phyloP scores from a whole-genome alignment of 2,329 filamentous ascomycete genomes.

The Diaporthe caulivora region DNA sequence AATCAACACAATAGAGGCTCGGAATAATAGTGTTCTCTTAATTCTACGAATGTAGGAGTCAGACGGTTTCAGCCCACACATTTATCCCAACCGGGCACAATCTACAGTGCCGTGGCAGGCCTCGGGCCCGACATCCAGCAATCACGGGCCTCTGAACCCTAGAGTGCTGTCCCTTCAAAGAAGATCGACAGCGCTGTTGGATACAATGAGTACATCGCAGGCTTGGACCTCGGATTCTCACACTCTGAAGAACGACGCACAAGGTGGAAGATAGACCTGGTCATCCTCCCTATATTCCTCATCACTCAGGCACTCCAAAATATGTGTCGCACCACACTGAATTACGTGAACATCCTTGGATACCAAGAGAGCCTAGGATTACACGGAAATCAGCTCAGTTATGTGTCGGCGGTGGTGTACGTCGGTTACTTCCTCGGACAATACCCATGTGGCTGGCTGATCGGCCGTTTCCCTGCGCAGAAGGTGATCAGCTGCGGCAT shows the following conservation, averaged over 20 bases:
- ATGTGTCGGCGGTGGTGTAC: slow-evolving; percentile 47
- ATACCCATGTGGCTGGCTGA: slow-evolving; percentile 54
- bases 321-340: slow-evolving; percentile 48
- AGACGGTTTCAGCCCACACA: too few species aligned
- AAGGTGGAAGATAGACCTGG: slow-evolving; percentile 48
- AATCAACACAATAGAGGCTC: too few species aligned
- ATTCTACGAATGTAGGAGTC: too few species aligned
- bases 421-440: slow-evolving; percentile 56
- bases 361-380: slow-evolving; percentile 50
- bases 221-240: background rate
- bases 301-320: slow-evolving; percentile 49
- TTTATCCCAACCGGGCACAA: background rate
- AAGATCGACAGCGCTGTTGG: background rate
- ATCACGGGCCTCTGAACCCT: background rate
- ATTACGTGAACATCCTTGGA: slow-evolving; percentile 51
- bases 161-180: background rate
- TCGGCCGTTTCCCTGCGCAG: slow-evolving; percentile 53
- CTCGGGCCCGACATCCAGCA: background rate
- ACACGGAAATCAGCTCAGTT: slow-evolving; percentile 48
- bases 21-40: too few species aligned
- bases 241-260: background rate
- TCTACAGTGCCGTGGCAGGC: background rate
- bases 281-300: slow-evolving; percentile 48
- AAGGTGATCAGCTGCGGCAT: slow-evolving; percentile 49
- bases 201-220: background rate